Percentiles rank a stretch among this genome's conserved stretches.
phyloP scores from a whole-genome alignment of 495 filamentous ascomycete genomes.

The Penicillium verhagenii region DNA sequence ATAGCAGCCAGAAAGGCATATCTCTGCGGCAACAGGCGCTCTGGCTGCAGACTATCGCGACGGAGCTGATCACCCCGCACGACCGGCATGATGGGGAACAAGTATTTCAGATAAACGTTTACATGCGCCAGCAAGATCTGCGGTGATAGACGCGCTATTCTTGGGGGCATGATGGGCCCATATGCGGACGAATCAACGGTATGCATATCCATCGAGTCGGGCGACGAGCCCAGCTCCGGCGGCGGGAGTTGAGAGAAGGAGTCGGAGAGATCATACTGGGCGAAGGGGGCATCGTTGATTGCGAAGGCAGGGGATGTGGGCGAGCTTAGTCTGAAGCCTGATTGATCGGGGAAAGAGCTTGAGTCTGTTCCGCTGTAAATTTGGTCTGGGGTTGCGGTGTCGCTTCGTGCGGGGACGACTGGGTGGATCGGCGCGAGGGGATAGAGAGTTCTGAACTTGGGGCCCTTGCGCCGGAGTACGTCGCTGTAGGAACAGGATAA shows the following conservation, averaged over 20 bases:
- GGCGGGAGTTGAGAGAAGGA: constrained; percentile 29
- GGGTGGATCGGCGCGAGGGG: constrained; percentile 45
- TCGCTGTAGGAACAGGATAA: constrained; percentile 48
- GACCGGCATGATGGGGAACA: constrained; percentile 84
- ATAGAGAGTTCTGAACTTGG: constrained; percentile 46
- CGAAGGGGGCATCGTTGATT: constrained; percentile 26
- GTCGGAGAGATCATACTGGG: constrained; percentile 24
- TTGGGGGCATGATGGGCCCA: constrained; percentile 13
- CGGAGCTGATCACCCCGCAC: constrained; percentile 67
- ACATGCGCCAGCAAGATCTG: constrained; percentile 43
- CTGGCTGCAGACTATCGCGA: constrained; percentile 61
- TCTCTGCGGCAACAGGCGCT: constrained; percentile 56
- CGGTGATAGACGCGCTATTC: constrained; percentile 30
- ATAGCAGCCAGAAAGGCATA: constrained; percentile 79
- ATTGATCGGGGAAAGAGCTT: neutral
- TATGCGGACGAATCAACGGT: constrained; percentile 30
- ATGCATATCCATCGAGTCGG: constrained; percentile 35
- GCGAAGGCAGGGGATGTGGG: constrained; percentile 32
- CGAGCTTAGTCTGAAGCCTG: constrained; percentile 23
- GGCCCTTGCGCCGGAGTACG: constrained; percentile 43
- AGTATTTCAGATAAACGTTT: constrained; percentile 52
- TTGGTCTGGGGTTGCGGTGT: constrained; percentile 11
- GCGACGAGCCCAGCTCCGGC: constrained; percentile 42
- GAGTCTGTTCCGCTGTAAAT: constrained; percentile 5
- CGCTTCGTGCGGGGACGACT: constrained; percentile 26